phyloP scores from a whole-genome alignment of 192 early-diverging fungal species.

The Coemansia sp. region DNA sequence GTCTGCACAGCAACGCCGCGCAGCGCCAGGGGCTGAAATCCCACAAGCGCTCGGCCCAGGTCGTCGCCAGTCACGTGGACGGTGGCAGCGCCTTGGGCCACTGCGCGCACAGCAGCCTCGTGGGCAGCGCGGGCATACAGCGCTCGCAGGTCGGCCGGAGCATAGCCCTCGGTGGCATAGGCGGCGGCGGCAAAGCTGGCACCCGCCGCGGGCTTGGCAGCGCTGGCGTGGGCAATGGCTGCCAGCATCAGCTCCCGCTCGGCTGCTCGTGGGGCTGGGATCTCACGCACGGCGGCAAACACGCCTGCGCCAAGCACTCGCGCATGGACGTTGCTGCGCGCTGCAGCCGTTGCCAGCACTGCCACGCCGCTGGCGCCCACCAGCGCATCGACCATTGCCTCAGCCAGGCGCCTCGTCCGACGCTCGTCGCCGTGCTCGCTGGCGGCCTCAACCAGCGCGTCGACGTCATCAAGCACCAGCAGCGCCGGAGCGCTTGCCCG shows the following conservation, averaged over 20 bases:
- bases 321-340: conserved; percentile 31
- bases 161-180: conserved; percentile 85
- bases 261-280: conserved; percentile 30
- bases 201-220: conserved; percentile 54
- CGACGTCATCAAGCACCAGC: conserved; percentile 54
- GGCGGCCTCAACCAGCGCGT: conserved; percentile 44
- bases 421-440: conserved; percentile 35
- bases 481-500: conserved; percentile 27
- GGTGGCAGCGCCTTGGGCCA: conserved; percentile 17
- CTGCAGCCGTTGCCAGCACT: conserved; percentile 46
- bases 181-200: conserved; percentile 77
- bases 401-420: conserved; percentile 22
- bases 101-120: conserved; percentile 71
- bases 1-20: conserved; percentile 78
- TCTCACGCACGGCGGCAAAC: conserved; percentile 27
- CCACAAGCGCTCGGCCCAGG: conserved; percentile 72
- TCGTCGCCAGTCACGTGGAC: conserved; percentile 64
- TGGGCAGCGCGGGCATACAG: conserved; percentile 82
- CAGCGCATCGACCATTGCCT: conserved; percentile 11
- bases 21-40: conserved; percentile 79
- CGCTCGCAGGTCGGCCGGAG: conserved; percentile 78
- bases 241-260: conserved; percentile 69
- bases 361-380: conserved; percentile 9
- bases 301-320: conserved; percentile 24
- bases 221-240: conserved; percentile 63